Conservation (phyloP, 495 filamentous ascomycete genomes). For the Penicillium atrosanguineum region DNA sequence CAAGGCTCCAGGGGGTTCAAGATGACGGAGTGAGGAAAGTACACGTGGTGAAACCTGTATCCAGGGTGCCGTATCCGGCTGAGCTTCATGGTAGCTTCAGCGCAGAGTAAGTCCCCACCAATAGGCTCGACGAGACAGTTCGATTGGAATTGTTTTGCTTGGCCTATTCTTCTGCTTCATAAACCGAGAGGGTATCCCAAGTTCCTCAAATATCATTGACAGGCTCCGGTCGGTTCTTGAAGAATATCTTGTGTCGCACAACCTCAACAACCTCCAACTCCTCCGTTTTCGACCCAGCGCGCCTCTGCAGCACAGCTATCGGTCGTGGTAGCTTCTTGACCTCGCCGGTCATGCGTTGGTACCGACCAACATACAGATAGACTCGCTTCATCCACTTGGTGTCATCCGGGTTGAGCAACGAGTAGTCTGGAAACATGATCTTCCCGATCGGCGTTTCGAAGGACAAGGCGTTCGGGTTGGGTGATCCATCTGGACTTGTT, state of each 20-base stretch:
- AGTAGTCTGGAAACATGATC: constrained; percentile 76
- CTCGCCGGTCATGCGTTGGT: constrained; percentile 88
- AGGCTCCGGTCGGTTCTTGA: constrained; percentile 84
- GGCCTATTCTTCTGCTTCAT: neutral
- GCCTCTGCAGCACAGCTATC: constrained; percentile 64
- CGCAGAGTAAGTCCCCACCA: neutral
- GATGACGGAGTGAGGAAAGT: too few relatives aligned
- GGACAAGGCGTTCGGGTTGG: constrained; percentile 11
- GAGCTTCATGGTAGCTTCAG: neutral
- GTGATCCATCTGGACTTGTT: constrained; percentile 14
- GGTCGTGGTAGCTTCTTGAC: constrained; percentile 79
- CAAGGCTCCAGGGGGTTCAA: neutral
- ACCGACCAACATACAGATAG: constrained; percentile 81
- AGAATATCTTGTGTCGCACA: constrained; percentile 84
- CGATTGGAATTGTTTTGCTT: neutral
- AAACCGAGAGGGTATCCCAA: neutral
- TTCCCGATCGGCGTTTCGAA: constrained; percentile 63
- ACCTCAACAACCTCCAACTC: constrained; percentile 79
- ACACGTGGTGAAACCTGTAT: neutral
- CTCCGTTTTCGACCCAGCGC: constrained; percentile 21
- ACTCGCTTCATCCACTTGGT: constrained; percentile 84
- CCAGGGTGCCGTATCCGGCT: neutral
- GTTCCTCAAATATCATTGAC: constrained; percentile 49
- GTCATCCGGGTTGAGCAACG: constrained; percentile 44
- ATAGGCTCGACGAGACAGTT: neutral